These are phyloP conservation scores for Diatrype stigma DNA, from an alignment of 2,329 filamentous ascomycete species.

Conservation along the genomic window DNA sequence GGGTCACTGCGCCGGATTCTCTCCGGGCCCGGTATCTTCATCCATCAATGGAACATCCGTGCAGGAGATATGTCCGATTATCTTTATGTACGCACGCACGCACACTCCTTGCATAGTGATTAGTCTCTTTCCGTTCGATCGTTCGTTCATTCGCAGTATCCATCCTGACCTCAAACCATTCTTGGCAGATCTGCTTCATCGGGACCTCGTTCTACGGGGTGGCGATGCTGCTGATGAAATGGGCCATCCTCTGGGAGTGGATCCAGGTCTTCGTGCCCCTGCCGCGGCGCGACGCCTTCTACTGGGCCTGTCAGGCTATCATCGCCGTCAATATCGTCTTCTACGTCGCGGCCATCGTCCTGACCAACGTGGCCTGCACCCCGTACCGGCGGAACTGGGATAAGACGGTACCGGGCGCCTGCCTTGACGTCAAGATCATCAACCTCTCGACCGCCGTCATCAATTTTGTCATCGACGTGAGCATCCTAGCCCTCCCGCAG, in stretches of 20 bases:
- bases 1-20: background rate
- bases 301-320: conserved; percentile 8
- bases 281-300: conserved; percentile 4
- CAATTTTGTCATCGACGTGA: conserved; percentile 2
- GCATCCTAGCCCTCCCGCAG: conserved; percentile 3
- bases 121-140: too few species aligned
- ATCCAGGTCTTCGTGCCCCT: conserved; percentile 8
- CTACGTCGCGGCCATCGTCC: conserved; percentile 5
- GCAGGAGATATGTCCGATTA: conserved; percentile 5
- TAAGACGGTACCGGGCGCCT: conserved; percentile 4
- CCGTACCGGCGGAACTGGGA: conserved; percentile 7
- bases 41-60: conserved; percentile 11
- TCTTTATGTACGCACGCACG: conserved; percentile 9
- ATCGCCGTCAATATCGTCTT: conserved; percentile 3
- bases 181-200: conserved; percentile 5
- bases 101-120: too few species aligned
- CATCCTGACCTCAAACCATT: background rate
- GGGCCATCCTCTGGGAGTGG: conserved; percentile 11
- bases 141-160: too few species aligned
- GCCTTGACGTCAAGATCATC: conserved; percentile 1
- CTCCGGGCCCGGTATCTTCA: conserved; percentile 6
- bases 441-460: background rate
- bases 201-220: conserved; percentile 6
- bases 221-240: conserved; percentile 9
- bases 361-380: conserved; percentile 2